These are phyloP conservation scores for Neofusicoccum cordaticola DNA, from an alignment of 2,329 filamentous ascomycete species.

Conservation along the genomic window DNA sequence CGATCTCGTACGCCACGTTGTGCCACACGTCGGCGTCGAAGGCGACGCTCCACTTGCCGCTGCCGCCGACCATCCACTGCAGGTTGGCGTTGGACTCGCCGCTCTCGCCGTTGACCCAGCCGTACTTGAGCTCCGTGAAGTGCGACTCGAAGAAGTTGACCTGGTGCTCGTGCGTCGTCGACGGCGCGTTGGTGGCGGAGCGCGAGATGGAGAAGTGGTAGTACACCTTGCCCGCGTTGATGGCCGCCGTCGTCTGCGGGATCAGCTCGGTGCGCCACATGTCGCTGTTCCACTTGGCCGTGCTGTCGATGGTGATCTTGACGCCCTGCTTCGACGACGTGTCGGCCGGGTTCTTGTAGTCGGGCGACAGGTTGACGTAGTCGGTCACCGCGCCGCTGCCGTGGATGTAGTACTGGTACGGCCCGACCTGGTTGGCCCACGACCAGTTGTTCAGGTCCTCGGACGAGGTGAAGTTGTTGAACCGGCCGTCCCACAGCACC, in stretches of 20 bases:
- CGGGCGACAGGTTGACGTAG: slow-evolving; percentile 61
- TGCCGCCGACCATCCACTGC: slow-evolving; percentile 62
- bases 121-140: slow-evolving; percentile 72
- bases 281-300: slow-evolving; percentile 66
- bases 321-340: slow-evolving; percentile 60
- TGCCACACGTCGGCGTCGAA: slow-evolving; percentile 67
- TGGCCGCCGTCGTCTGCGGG: slow-evolving; percentile 64
- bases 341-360: slow-evolving; percentile 66
- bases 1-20: slow-evolving; percentile 71
- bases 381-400: slow-evolving; percentile 54
- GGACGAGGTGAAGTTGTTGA: slow-evolving; percentile 57
- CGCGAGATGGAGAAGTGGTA: slow-evolving; percentile 71
- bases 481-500: slow-evolving; percentile 64
- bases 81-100: slow-evolving; percentile 55
- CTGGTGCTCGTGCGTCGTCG: slow-evolving; percentile 65
- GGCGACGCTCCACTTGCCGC: slow-evolving; percentile 61
- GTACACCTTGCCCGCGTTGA: slow-evolving; percentile 64
- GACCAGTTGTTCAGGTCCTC: slow-evolving; percentile 55
- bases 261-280: slow-evolving; percentile 75
- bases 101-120: slow-evolving; percentile 53
- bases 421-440: slow-evolving; percentile 47
- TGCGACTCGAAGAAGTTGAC: slow-evolving; percentile 64
- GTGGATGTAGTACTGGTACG: slow-evolving; percentile 77
- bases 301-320: slow-evolving; percentile 64
- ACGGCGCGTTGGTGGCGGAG: slow-evolving; percentile 58